Percentiles rank a stretch among this genome's conserved stretches.
Conservation (phyloP, 2,329 filamentous ascomycete species). For the Bimuria novae-zelandiae region DNA sequence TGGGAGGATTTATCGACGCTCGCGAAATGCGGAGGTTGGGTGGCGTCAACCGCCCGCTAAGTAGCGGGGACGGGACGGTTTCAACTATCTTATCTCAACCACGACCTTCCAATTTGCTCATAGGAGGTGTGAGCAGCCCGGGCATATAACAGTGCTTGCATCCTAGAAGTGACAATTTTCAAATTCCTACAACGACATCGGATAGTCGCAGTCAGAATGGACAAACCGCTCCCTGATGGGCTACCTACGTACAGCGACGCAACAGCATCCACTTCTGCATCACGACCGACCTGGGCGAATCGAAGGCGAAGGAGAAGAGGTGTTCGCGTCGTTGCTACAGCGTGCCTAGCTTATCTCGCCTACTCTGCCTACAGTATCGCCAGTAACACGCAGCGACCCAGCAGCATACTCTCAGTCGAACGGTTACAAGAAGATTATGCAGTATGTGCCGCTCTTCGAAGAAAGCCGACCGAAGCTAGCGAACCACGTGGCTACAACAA, state of each 20-base stretch:
- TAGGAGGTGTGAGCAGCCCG: not conserved
- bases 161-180: not conserved
- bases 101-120: not conserved
- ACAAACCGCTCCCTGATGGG: conserved; percentile 19
- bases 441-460: conserved; percentile 60
- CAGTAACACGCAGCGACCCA: conserved; percentile 19
- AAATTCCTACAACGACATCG: too few relatives aligned
- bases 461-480: conserved; percentile 60
- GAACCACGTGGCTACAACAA: conserved; percentile 63
- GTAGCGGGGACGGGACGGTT: conserved; percentile 2
- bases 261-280: conserved; percentile 11
- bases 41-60: conserved; percentile 4
- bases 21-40: conserved; percentile 13
- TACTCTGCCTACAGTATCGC: conserved; percentile 23
- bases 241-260: conserved; percentile 32
- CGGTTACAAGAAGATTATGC: conserved; percentile 60
- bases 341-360: conserved; percentile 25
- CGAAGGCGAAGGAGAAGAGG: conserved; percentile 21
- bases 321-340: conserved; percentile 23
- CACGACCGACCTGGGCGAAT: conserved; percentile 14
- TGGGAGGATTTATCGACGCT: not conserved
- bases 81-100: not conserved
- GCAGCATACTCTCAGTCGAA: conserved; percentile 53
- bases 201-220: too few relatives aligned
- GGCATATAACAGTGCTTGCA: not conserved